These are phyloP conservation scores for Coniophora puteana DNA, from an alignment of 1,284 basidiomycete species.

Conservation along the genomic window DNA sequence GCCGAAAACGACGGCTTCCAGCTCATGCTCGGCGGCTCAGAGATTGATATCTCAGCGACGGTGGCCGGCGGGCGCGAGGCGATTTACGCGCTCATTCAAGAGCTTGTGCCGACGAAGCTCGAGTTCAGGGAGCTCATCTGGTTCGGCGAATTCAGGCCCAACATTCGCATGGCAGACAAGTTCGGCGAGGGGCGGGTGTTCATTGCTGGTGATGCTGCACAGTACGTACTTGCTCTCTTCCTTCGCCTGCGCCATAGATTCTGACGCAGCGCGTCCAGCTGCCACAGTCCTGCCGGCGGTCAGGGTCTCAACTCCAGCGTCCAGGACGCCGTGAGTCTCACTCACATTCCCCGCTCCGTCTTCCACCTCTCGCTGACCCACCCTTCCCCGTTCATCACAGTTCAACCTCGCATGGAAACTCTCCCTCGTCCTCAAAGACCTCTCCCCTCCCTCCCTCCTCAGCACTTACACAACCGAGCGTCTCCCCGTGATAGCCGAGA, in stretches of 20 bases:
- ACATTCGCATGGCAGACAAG: slow-evolving; percentile 6
- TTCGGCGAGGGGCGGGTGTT: slow-evolving; percentile 6
- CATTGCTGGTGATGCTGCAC: slow-evolving; percentile 7
- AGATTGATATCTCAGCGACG: slow-evolving; percentile 1
- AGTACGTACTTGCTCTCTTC: slow-evolving; percentile 1
- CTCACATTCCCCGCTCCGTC: not conserved
- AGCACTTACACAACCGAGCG: slow-evolving; percentile 11
- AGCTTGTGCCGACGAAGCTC: slow-evolving; percentile 9
- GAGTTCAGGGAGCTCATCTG: slow-evolving; percentile 15
- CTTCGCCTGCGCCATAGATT: not conserved
- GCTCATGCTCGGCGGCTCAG: not conserved
- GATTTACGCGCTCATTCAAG: not conserved
- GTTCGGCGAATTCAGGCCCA: slow-evolving; percentile 3
- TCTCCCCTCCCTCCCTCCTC: slow-evolving; percentile 7
- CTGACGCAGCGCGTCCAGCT: not conserved
- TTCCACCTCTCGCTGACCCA: not conserved
- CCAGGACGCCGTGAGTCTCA: slow-evolving; percentile 3
- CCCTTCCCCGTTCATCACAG: slow-evolving; percentile 13
- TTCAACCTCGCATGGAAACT: slow-evolving; percentile 13
- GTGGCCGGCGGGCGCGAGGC: not conserved
- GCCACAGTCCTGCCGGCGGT: slow-evolving; percentile 3
- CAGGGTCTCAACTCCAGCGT: slow-evolving; percentile 3
- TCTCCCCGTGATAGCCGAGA: slow-evolving; percentile 12
- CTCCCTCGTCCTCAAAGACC: slow-evolving; percentile 7
- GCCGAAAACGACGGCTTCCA: slow-evolving; percentile 7